Evolutionary conservation across 345 rosid species (phyloP), one percentile per base, ranked within the genome.

Genomic region (Dipteronia dyeriana): DNA sequence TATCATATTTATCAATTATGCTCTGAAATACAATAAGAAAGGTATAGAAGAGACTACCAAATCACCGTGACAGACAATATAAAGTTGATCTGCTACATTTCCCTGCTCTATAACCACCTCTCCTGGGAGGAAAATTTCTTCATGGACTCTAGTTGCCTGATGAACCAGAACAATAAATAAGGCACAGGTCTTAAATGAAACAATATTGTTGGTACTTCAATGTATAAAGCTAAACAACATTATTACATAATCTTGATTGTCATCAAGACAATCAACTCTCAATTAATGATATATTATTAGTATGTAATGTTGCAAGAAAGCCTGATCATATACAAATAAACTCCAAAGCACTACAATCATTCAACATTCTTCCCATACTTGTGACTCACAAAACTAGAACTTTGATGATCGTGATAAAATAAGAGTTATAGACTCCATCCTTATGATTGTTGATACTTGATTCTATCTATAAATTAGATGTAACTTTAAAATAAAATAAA

Each of bases 111-210:
- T 84, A 26, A 92, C 83, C 67, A 90, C 90, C 84, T 92, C 97
- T 45, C 98, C 93, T 4, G 97, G 97, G 26, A 92, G 92, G 62
- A 92, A 94, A 53, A 86, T 86, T 39, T 92, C 98, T 71, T 94
- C 97, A 53, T 86, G 94, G 11, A 90, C 93, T 79, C 83, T 86
- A 23, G 80, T 86, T 73, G 91, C 94, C 97, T 94, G 85, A 68
- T 14, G 70, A 79, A 56, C 56, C 41, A 72, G 20, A 73, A 75
- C 19, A 43, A 54, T 12, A 23, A 71, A 60, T 45, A 19, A 20
- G 20, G 7, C 25, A 57, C 25, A 57, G n/a, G 22, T 57, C 62
- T 5, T 2, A 20, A 57, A 57, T n/a, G 25, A 17, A 57, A 57
- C 62, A 57, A 7, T 57, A 57, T n/a, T 57, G 10, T n/a, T n/a